Percentiles rank a stretch among this genome's conserved stretches.
phyloP scores from a whole-genome alignment of 2,329 filamentous ascomycete genomes.

The Xylariaceae sp. region DNA sequence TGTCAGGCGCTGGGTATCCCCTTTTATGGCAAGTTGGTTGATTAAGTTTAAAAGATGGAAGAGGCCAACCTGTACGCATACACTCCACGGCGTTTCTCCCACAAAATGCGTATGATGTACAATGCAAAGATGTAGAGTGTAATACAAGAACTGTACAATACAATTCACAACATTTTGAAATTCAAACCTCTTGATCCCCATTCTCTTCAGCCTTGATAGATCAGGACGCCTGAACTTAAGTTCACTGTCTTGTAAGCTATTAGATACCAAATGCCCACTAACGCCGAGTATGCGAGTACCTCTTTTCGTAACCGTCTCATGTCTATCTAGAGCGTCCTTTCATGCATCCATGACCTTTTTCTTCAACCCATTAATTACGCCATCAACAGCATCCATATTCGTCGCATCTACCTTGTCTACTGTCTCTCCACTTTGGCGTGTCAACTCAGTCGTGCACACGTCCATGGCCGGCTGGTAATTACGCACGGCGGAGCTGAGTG shows the following conservation, averaged over 20 bases:
- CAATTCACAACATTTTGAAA: too few species aligned
- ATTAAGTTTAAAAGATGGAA: conserved; percentile 12
- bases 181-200: too few species aligned
- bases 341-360: conserved; percentile 33
- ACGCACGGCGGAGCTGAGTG: conserved; percentile 77
- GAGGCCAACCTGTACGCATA: too few species aligned
- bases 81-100: too few species aligned
- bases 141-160: conserved; percentile 24
- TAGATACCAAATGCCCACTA: not conserved
- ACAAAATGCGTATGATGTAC: too few species aligned
- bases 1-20: conserved; percentile 70
- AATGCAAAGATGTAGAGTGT: not conserved
- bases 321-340: not conserved
- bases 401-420: conserved; percentile 61
- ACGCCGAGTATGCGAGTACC: conserved; percentile 9
- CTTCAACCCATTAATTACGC: conserved; percentile 64
- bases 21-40: conserved; percentile 69
- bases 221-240: too few species aligned
- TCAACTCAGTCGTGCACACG: conserved; percentile 58
- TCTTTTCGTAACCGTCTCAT: not conserved
- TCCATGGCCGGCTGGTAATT: conserved; percentile 88
- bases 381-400: conserved; percentile 85
- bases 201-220: too few species aligned
- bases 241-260: not conserved
- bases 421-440: conserved; percentile 48